phyloP scores from a whole-genome alignment of 805 yeast species.

The Sungouiella blattae region DNA sequence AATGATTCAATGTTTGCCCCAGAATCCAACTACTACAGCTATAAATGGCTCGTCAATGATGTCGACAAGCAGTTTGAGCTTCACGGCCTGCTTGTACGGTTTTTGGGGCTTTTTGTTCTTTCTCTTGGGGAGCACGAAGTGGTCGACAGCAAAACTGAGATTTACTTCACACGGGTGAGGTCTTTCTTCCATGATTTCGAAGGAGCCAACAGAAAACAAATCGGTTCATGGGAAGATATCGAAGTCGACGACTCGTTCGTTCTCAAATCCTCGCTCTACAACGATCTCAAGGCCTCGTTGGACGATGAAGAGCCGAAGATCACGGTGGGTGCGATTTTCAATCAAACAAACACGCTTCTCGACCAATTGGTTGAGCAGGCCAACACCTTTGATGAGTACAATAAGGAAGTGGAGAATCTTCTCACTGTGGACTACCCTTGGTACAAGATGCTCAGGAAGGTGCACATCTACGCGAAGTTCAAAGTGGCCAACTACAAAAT shows the following conservation, averaged over 20 bases:
- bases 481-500: conserved; percentile 52
- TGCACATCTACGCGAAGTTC: conserved; percentile 54
- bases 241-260: conserved; percentile 17
- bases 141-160: conserved; percentile 22
- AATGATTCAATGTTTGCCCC: conserved; percentile 29
- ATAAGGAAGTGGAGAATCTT: conserved; percentile 44
- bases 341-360: conserved; percentile 10
- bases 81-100: conserved; percentile 36
- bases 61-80: conserved; percentile 24
- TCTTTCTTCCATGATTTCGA: conserved; percentile 17
- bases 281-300: conserved; percentile 15
- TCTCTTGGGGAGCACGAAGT: conserved; percentile 40
- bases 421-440: conserved; percentile 72
- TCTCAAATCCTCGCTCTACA: conserved; percentile 17
- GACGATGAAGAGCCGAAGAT: conserved; percentile 5
- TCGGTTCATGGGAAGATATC: conserved; percentile 20
- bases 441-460: conserved; percentile 60
- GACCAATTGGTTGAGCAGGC: conserved; percentile 31
- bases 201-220: conserved; percentile 5
- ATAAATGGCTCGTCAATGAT: conserved; percentile 27
- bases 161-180: conserved; percentile 18
- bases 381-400: conserved; percentile 45
- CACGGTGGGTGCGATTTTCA: conserved; percentile 11
- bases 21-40: conserved; percentile 32
- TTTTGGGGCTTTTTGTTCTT: conserved; percentile 33